Evolutionary conservation across 1,284 basidiomycete species (phyloP).

Genomic region (Testicularia cyperi): DNA sequence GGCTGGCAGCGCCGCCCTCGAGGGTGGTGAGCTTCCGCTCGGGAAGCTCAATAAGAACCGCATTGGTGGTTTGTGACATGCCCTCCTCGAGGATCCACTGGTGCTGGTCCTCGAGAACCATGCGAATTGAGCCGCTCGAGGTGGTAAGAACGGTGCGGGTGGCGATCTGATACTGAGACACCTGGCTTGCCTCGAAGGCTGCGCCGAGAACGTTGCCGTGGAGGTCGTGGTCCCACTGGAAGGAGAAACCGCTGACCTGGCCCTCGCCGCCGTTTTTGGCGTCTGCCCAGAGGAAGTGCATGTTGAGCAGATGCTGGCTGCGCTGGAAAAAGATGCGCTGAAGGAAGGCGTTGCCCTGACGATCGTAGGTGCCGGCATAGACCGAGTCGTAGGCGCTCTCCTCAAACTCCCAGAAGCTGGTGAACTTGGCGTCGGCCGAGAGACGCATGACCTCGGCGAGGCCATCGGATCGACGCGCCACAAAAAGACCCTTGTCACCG

Average conservation of each 20-base stretch:
- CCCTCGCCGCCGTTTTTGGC: conserved; percentile 65
- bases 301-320: conserved; percentile 58
- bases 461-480: conserved; percentile 42
- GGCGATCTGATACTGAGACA: conserved; percentile 62
- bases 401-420: conserved; percentile 51
- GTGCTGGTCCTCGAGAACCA: conserved; percentile 69
- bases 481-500: conserved; percentile 45
- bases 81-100: conserved; percentile 83
- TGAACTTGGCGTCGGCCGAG: conserved; percentile 32
- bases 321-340: conserved; percentile 69
- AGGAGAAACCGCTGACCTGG: conserved; percentile 68
- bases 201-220: conserved; percentile 70
- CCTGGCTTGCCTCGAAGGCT: conserved; percentile 65
- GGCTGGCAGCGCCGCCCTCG: conserved; percentile 22
- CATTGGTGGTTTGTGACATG: conserved; percentile 67
- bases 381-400: conserved; percentile 56
- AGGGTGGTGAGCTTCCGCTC: conserved; percentile 65
- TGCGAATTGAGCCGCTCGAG: conserved; percentile 75
- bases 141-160: conserved; percentile 70
- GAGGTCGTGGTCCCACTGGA: conserved; percentile 71
- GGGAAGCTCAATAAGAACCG: conserved; percentile 74
- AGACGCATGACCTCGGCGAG: conserved; percentile 46
- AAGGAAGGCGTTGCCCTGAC: conserved; percentile 68
- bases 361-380: conserved; percentile 66
- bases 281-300: conserved; percentile 68